Conservation (phyloP, 805 yeast species). For the Lachancea lanzarotensis region DNA sequence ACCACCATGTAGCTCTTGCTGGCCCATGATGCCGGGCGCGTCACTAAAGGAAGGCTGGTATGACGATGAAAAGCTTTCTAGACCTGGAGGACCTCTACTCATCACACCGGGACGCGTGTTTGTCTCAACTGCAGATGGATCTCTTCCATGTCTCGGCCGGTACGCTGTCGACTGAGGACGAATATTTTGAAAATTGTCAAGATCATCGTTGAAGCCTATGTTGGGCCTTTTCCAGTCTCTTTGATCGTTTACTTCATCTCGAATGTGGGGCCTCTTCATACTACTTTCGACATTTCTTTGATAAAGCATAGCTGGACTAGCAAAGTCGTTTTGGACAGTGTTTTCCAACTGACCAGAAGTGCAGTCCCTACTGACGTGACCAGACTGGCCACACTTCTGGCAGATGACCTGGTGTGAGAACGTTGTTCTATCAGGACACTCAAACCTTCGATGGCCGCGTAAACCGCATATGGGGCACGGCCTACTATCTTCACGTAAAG, state of each 20-base stretch:
- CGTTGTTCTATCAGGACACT: conserved; percentile 52
- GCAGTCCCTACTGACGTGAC: conserved; percentile 90
- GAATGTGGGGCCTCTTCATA: not conserved
- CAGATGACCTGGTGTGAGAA: conserved; percentile 59
- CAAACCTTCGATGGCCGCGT: conserved; percentile 55
- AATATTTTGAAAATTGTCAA: not conserved
- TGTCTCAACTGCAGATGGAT: not conserved
- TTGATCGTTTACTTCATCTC: not conserved
- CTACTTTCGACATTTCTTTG: conserved; percentile 3
- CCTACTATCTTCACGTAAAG: conserved; percentile 71
- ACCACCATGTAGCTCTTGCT: not conserved
- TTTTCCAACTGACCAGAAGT: conserved; percentile 13
- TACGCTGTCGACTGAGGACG: conserved; percentile 7
- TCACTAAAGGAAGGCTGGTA: not conserved
- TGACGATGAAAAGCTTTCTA: not conserved
- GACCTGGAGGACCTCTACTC: conserved; percentile 1
- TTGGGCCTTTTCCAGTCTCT: conserved; percentile 7
- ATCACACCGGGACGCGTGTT: not conserved
- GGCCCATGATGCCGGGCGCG: not conserved
- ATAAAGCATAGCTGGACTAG: conserved; percentile 7
- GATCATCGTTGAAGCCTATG: not conserved
- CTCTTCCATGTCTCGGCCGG: conserved; percentile 14
- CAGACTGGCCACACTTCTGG: conserved; percentile 69
- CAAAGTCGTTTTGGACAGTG: not conserved
- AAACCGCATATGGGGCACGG: conserved; percentile 62